Base-by-base conservation (phyloP, 257 asterid genomes). In the Craterostigma plantagineum region DNA sequence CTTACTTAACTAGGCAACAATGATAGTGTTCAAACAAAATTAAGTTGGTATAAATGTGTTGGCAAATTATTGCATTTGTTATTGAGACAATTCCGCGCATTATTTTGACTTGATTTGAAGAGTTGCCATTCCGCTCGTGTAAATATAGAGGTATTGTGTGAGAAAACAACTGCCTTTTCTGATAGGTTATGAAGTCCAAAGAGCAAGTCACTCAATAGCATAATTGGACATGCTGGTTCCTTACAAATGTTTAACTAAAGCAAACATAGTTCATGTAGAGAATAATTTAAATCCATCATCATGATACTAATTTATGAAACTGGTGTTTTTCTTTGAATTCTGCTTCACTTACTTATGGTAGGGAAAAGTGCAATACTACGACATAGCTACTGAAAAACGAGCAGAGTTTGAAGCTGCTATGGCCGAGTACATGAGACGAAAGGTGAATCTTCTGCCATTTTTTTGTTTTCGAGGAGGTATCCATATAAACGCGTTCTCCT, bases 361-460 rank as follows among this genome's bases (percentile, higher is more conserved):
- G 96, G 94, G 75, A 59, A 81, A 86, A 61, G 94, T 86, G 45
- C 61, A 79, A 3, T 86, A 86, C 65, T 86, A 78, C 47, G 97
- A 86, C 55, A 63, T 76, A 47, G 97, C 97, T 61, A 81, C 97
- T 11, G 76, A 73, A 65, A 86, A 81, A 58, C 81, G 97, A 55
- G 79, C 84, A 18, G 97, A 81, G 63, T 86, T 86, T 53, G 93
- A 86, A 17, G 50, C 38, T 35, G 94, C 97, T 49, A 81, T 68
- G 73, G 68, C 85, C 16, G 63, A 69, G 45, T 78, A 66, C 47
- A 61, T 49, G 18, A 86, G 64, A 57, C 69, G 56, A 64, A 71
- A 67, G 87, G 94, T 85, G 42, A 51, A 45, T 27, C 9, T 13
- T 43, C 13, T 37, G 8, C 16, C 8, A 12, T n/a, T 17, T 39